Percentiles rank a stretch among this genome's conserved stretches.
These are phyloP conservation scores for Trichoderma orchidacearum DNA, from an alignment of 495 filamentous ascomycete species.

Conservation along the genomic window DNA sequence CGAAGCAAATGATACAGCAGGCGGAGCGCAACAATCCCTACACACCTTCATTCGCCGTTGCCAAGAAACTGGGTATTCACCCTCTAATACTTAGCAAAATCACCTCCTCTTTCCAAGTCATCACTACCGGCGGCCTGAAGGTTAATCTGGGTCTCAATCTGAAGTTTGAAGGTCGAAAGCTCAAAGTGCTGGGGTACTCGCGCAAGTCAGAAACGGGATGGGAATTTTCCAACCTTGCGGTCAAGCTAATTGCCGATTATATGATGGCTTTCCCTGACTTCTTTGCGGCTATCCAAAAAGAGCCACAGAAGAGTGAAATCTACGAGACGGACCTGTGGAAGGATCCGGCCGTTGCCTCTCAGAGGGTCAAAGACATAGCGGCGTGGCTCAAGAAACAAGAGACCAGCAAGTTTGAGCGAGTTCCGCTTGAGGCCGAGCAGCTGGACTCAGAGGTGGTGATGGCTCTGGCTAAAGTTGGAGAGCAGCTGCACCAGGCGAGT, in stretches of 20 bases:
- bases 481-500: slow-evolving; percentile 31
- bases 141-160: slow-evolving; percentile 90
- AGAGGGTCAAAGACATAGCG: slow-evolving; percentile 70
- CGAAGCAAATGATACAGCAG: slow-evolving; percentile 50
- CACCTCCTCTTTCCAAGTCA: slow-evolving; percentile 80
- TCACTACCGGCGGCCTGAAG: slow-evolving; percentile 55
- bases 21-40: slow-evolving; percentile 61
- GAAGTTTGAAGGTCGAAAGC: slow-evolving; percentile 90
- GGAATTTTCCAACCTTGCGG: slow-evolving; percentile 85
- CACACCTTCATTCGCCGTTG: slow-evolving; percentile 73
- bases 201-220: slow-evolving; percentile 72
- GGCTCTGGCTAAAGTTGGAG: slow-evolving; percentile 58
- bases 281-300: slow-evolving; percentile 69
- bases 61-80: slow-evolving; percentile 67
- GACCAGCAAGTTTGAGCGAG: slow-evolving; percentile 79
- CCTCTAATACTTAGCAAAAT: slow-evolving; percentile 87
- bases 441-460: slow-evolving; percentile 82
- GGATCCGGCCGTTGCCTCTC: slow-evolving; percentile 47
- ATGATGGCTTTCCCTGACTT: slow-evolving; percentile 94
- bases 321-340: slow-evolving; percentile 75
- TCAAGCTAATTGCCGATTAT: slow-evolving; percentile 69
- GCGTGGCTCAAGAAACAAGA: slow-evolving; percentile 85
- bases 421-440: slow-evolving; percentile 90
- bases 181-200: slow-evolving; percentile 93
- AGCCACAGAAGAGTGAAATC: slow-evolving; percentile 32